Percentiles rank a stretch among this genome's conserved stretches.
Conservation (phyloP, 176 grass and related monocot genomes). For the Avena atlantica region DNA sequence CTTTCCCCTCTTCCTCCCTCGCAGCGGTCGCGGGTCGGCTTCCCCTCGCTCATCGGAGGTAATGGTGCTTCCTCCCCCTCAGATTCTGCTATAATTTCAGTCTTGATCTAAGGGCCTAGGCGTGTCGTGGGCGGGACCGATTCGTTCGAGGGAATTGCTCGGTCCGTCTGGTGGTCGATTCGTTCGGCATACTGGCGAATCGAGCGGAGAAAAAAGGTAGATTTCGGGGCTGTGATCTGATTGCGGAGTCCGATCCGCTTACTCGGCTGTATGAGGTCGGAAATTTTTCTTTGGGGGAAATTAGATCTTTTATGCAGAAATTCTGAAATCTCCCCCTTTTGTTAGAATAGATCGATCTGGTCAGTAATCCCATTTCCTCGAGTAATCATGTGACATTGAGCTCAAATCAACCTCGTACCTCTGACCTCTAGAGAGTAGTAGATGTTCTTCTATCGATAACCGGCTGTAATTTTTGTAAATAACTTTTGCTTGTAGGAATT, state of each 20-base stretch:
- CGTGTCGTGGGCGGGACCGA: background rate
- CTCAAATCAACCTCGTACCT: background rate
- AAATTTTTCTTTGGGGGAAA: background rate
- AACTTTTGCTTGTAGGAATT: background rate
- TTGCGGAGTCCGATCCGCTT: background rate
- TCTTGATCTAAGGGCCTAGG: background rate
- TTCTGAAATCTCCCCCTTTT: background rate
- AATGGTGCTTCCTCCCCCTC: background rate
- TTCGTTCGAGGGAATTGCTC: background rate
- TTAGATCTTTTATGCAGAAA: background rate
- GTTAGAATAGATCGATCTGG: background rate
- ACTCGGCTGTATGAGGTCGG: background rate
- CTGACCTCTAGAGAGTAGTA: background rate
- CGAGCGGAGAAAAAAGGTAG: no score
- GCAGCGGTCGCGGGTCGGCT: background rate
- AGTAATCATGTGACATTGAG: background rate
- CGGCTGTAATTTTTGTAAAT: background rate
- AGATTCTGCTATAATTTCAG: background rate
- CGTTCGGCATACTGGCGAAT: background rate
- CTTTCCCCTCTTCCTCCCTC: background rate
- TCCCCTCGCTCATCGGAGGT: conserved; percentile 20
- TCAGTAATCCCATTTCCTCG: background rate
- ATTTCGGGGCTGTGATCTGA: background rate
- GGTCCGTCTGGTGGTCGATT: background rate
- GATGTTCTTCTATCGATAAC: background rate